Evolutionary conservation across 2,329 filamentous ascomycete genomes (phyloP).

Genomic region (Sporothrix euskadiensis): DNA sequence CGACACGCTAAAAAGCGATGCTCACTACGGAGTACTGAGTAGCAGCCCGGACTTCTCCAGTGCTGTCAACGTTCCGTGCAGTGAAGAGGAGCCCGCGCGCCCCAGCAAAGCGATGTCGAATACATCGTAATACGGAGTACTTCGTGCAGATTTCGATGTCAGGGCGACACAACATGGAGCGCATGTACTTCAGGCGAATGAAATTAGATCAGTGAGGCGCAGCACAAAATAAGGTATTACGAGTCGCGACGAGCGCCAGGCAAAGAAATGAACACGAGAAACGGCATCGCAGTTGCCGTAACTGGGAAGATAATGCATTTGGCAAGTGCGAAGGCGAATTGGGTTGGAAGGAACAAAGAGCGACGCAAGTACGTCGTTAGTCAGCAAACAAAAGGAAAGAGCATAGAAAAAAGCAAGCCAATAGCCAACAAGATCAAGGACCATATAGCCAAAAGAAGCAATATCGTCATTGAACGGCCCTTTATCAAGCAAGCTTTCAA

Average conservation of each 20-base stretch:
- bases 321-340: not conserved
- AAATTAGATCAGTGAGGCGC: constrained; percentile 14
- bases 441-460: not conserved
- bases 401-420: not conserved
- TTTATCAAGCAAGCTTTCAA: not conserved
- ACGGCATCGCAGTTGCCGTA: not conserved
- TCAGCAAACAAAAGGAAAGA: not conserved
- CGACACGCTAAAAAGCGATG: not conserved
- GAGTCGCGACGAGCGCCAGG: not conserved
- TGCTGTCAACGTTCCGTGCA: not conserved
- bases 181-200: not conserved
- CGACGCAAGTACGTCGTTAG: not conserved
- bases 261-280: constrained; percentile 3
- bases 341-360: constrained; percentile 4
- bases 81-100: not conserved
- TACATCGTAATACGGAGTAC: too few relatives aligned
- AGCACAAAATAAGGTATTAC: constrained; percentile 1
- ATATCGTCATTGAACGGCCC: not conserved
- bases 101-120: too few relatives aligned
- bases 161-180: not conserved
- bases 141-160: not conserved
- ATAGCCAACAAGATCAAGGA: not conserved
- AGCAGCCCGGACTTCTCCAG: constrained; percentile 4
- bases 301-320: not conserved
- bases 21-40: not conserved